phyloP scores from a whole-genome alignment of 768 basidiomycete genomes.

The Mycena maculata region DNA sequence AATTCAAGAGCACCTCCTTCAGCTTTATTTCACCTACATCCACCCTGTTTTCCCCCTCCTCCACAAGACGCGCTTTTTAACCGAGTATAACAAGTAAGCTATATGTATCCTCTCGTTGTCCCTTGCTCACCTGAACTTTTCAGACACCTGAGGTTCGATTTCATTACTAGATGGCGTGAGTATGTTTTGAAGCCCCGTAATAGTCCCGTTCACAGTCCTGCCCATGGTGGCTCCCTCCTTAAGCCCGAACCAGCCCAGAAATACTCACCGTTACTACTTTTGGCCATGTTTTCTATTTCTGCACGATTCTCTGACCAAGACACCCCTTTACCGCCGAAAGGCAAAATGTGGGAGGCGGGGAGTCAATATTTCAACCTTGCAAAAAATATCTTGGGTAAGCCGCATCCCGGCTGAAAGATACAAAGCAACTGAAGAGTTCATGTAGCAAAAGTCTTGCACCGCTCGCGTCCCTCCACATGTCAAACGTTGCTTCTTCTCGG shows the following conservation, averaged over 20 bases:
- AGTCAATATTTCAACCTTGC: slow-evolving; percentile 73
- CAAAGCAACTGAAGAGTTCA: slow-evolving; percentile 18
- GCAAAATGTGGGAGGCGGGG: slow-evolving; percentile 80
- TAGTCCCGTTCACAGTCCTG: slow-evolving; percentile 42
- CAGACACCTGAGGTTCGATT: slow-evolving; percentile 27
- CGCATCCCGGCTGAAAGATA: not conserved
- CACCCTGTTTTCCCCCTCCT: slow-evolving; percentile 88
- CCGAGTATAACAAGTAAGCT: slow-evolving; percentile 70
- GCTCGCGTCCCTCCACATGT: slow-evolving; percentile 78
- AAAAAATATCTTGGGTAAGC: slow-evolving; percentile 70
- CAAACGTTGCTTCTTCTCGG: slow-evolving; percentile 85
- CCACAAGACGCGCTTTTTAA: slow-evolving; percentile 76
- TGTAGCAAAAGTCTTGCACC: slow-evolving; percentile 72
- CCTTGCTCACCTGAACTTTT: not conserved
- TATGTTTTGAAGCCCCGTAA: not conserved
- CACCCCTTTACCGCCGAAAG: slow-evolving; percentile 55
- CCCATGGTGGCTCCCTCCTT: slow-evolving; percentile 46
- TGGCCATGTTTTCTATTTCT: slow-evolving; percentile 86
- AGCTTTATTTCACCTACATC: slow-evolving; percentile 84
- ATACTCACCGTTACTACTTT: slow-evolving; percentile 74
- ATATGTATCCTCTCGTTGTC: slow-evolving; percentile 23
- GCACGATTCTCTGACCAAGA: slow-evolving; percentile 75
- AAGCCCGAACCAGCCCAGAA: slow-evolving; percentile 70
- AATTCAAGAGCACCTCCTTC: slow-evolving; percentile 75
- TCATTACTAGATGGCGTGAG: not conserved